Evolutionary conservation across 768 basidiomycete species (phyloP), one percentile per base, ranked within the genome.

Genomic region (Tulasnella sp.): DNA sequence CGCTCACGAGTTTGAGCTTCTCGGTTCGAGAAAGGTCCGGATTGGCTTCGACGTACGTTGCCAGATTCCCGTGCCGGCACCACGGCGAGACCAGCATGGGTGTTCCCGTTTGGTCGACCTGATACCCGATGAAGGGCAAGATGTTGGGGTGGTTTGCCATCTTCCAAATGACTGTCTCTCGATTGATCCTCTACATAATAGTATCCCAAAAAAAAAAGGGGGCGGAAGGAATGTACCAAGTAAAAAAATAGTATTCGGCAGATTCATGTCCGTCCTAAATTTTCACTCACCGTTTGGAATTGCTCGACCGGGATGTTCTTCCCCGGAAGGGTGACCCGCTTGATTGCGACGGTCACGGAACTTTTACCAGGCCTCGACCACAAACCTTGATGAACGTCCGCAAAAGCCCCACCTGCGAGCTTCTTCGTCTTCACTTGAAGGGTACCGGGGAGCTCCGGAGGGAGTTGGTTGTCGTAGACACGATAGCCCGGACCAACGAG

Each of bases 211-310:
- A n/a, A n/a, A n/a, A n/a, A n/a, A n/a, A n/a, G n/a, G n/a, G n/a
- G n/a, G n/a, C n/a, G n/a, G n/a, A n/a, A n/a, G n/a, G n/a, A n/a
- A n/a, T 16, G 31, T 6, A 1, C 2, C 5, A 36, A 16, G 3
- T 21, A 10, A 1, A 8, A n/a, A 7, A n/a, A 3, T n/a, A 24
- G n/a, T 9, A 52, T 52, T n/a, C 1, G 1, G 10, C 16, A 4
- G 16, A 16, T 1, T 1, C 19, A 16, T 16, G 4, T 1, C 44
- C 3, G 1, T 16, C 3, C 3, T 14, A 5, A 6, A 10, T n/a
- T n/a, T n/a, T n/a, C n/a, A 27, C 62, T 68, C 34, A 68, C 62
- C 12, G 62, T 68, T 34, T 34, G 62, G 36, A 68, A 31, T 27
- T 68, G 27, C 12, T 0, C 62, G 1, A 36, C 62, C 18, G 34